Base-by-base conservation (phyloP, 2,329 filamentous ascomycete species). In the Alternaria incomplexa region DNA sequence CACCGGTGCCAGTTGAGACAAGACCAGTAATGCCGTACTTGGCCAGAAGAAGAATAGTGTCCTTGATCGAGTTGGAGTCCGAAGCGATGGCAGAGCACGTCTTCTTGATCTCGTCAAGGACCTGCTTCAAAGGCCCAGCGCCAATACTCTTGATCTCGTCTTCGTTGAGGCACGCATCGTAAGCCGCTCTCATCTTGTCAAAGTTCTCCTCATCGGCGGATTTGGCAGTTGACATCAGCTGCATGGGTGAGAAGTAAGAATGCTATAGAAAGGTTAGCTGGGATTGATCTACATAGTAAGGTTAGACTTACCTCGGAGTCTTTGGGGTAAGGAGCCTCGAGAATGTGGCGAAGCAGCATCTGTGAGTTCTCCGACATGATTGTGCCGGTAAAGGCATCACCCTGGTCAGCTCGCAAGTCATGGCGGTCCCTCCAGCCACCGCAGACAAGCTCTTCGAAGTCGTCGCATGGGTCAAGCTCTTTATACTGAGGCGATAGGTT, bases 371-470 rank as follows among this genome's bases (percentile, higher is more conserved):
- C 89, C 20, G 80, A 80, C 86, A 91, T 88, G 63, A 88, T 83
- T 3, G 84, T 87, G 23, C 85, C 85, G 3, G 89, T 87, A 63
- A 89, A 90, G 32, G 85, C 84, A 68, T 85, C 84, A 32, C 86
- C 84, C 65, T 89, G 86, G 71, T 92, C 90, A 4, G 87, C 81
- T 4, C 89, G 86, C 61, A 92, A 84, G 70, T 91, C 89, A 78
- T 91, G 86, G 10, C 82, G 83, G 22, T 87, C 83, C 56, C 85
- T 82, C 86, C 89, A 92, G 11, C 90, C 90, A 58, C 88, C 89
- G 69, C 90, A 92, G 20, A 88, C 88, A 59, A 89, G 85, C 73
- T 89, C 83, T 63, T 91, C 88, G 63, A 93, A 93, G 71, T 91
- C 80, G n/a, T 83, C 85, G 70, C 90, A 93, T 2, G 90, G 87